These are phyloP conservation scores for Penicillium carneum DNA, from an alignment of 2,329 filamentous ascomycete species.

Conservation along the genomic window DNA sequence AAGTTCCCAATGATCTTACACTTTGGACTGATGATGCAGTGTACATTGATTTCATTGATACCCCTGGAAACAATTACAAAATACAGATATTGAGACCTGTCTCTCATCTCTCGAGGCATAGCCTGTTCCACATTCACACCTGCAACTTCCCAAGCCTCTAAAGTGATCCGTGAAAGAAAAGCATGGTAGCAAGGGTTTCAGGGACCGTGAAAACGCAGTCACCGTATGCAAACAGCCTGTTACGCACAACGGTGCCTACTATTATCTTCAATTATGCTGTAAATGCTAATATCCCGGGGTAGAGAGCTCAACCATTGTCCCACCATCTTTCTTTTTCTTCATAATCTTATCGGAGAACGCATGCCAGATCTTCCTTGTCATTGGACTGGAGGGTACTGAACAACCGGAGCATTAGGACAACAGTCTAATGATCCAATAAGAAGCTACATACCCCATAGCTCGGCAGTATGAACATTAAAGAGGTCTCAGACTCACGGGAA, in stretches of 20 bases:
- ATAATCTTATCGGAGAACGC: constrained; percentile 2
- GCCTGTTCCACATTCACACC: constrained; percentile 40
- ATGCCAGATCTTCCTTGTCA: constrained; percentile 27
- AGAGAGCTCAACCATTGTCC: constrained; percentile 1
- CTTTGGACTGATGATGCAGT: constrained; percentile 34
- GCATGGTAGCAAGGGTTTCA: constrained; percentile 38
- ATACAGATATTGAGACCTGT: constrained; percentile 23
- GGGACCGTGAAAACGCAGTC: constrained; percentile 30
- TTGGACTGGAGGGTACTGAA: constrained; percentile 24
- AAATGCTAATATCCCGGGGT: constrained; percentile 8
- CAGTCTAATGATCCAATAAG: constrained; percentile 36
- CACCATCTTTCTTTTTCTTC: constrained; percentile 3
- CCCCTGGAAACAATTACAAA: constrained; percentile 18
- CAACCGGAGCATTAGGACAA: constrained; percentile 37
- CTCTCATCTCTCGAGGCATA: constrained; percentile 42
- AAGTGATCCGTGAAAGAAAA: constrained; percentile 27
- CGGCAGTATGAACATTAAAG: constrained; percentile 36
- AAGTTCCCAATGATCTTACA: constrained; percentile 25
- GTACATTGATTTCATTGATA: constrained; percentile 25
- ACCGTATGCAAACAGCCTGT: constrained; percentile 41
- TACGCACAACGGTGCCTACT: constrained; percentile 6
- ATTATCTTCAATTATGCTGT: background rate
- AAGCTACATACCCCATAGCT: constrained; percentile 21
- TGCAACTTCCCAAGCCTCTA: constrained; percentile 40
- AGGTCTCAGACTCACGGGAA: constrained; percentile 45